Base-by-base conservation (phyloP, 208 protist species). In the Trypanosoma avium region DNA sequence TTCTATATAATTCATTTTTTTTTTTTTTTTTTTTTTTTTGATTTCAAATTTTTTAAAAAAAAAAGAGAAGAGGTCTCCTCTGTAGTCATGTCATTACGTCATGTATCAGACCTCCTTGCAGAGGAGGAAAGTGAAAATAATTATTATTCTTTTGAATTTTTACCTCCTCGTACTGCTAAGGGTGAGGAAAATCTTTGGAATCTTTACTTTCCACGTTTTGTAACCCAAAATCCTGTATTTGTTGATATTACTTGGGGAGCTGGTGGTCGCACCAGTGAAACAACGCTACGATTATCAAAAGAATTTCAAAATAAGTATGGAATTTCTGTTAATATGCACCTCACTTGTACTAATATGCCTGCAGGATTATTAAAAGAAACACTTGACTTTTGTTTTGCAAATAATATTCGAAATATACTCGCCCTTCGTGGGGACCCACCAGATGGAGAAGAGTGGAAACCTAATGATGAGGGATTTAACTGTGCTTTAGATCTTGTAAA, bases 191-290 rank as follows among this genome's bases (percentile, higher is more conserved):
- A 93, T n/a, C 62, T 97, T 43, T 90, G 86, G 62, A 55, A 93
- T 62, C 74, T 70, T 19, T 61, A 81, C 48, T 48, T 97, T 19
- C 88, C 96, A 29, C 74, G 80, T 27, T 97, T 98, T 80, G 74
- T 82, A 9, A 30, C 73, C 50, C 69, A 92, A 53, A 71, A 81
- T 38, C 97, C 96, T 22, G 52, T 95, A 15, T 99, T 98, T 67
- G 73, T 97, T 15, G 97, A 98, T 73, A 81, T 99, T 24, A 99
- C 98, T 22, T 99, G 97, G 97, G 96, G 96, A 24, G 96, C 93
- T 26, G 97, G 95, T 53, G 97, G 97, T 55, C 74, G 58, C 55
- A 98, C 94, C 42, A 82, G 67, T 45, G 27, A 86, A 40, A 78
- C 65, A 77, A 73, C 97, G 81, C 75, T 92, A 69, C 69, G 81